Evolutionary conservation across 1,284 basidiomycete genomes (phyloP), one percentile per base, ranked within the genome.

Genomic region (Papiliotrema nemorosa): DNA sequence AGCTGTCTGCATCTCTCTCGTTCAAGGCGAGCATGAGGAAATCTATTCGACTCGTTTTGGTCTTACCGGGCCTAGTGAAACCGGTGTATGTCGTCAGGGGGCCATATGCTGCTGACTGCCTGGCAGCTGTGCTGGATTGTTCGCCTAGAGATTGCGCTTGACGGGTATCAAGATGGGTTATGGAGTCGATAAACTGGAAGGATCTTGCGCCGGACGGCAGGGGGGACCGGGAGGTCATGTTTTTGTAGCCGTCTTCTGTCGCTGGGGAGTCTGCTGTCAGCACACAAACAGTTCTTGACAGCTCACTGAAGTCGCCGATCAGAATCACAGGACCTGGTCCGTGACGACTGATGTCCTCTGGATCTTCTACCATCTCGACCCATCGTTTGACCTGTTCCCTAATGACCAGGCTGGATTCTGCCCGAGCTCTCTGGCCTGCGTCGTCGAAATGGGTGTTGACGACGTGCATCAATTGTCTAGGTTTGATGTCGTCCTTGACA

Each of bases 361-460:
- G 26, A 33, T 53, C 38, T 49, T 68, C 62, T 6, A 64, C 53
- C 18, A 41, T 18, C 22, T 54, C 47, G n/a, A 68, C 63, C 58
- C 60, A 70, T n/a, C 53, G 44, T 27, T 53, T 54, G 26, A 63
- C 59, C 18, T 63, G 53, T 13, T 58, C 48, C 16, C 73, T 58
- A 44, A 74, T 67, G 20, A 73, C 47, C 35, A 66, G 54, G 42
- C 68, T 70, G 34, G 63, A 63, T 42, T 70, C 47, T 5, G 62
- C 67, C 24, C 71, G 54, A 5, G 71, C 66, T 20, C 38, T 29
- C 14, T 59, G 34, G 5, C 73, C 70, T n/a, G 33, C 40, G 52
- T 74, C 64, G 49, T 75, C 73, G 48, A 70, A 75, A 45, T 74
- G 72, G 1, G 73, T 75, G 50, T 67, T 67, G 41, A 70, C 58